Evolutionary conservation across 73 alveolate species (phyloP).

Genomic region (Tetrahymena thermophila): DNA sequence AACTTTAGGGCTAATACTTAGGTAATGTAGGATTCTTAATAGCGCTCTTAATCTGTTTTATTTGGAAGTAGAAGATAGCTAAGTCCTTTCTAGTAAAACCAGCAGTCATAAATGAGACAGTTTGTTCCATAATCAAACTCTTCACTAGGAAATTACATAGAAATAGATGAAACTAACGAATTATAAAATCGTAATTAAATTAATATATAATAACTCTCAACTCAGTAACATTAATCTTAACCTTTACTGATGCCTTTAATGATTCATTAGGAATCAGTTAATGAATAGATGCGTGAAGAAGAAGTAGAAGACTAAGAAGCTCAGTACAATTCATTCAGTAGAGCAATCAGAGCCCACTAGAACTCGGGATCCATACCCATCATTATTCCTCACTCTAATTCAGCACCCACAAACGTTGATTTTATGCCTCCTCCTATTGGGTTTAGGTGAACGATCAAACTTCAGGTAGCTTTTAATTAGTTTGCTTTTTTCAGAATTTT

Average conservation of each 20-base stretch:
- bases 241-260: background rate
- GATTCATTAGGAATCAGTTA: background rate
- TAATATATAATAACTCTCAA: background rate
- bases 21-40: background rate
- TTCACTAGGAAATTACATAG: background rate
- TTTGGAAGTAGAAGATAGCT: background rate
- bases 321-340: background rate
- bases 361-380: background rate
- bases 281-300: background rate
- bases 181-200: background rate
- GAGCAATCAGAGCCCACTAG: background rate
- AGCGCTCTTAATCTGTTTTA: background rate
- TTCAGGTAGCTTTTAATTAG: background rate
- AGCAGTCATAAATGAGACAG: background rate
- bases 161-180: background rate
- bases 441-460: background rate
- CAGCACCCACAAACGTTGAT: background rate
- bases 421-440: background rate
- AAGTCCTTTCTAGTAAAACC: background rate
- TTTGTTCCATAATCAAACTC: background rate
- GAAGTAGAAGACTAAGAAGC: background rate
- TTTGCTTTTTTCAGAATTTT: background rate
- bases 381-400: background rate
- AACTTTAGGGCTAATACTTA: background rate
- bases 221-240: background rate